Percentiles rank a stretch among this genome's conserved stretches.
phyloP scores from a whole-genome alignment of 192 early-diverging fungal genomes.

The Jimgerdemannia flammicorona region DNA sequence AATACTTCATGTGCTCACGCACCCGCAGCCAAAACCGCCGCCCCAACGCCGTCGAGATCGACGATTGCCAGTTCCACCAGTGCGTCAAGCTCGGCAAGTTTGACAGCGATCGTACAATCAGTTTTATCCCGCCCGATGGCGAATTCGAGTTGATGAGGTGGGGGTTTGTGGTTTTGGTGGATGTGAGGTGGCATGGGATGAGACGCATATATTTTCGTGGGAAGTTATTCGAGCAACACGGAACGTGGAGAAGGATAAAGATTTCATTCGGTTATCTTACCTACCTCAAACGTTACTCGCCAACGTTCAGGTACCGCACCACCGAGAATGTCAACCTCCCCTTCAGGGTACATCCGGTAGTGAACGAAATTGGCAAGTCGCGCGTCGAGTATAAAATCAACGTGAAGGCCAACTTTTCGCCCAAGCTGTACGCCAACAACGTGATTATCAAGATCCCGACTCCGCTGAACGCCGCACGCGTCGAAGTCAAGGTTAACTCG shows the following conservation, averaged over 20 bases:
- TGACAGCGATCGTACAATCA: conserved; percentile 90
- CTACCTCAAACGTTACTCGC: background rate
- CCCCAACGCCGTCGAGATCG: conserved; percentile 82
- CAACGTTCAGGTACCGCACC: conserved; percentile 68
- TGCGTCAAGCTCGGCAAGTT: conserved; percentile 93
- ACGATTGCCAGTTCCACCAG: conserved; percentile 98
- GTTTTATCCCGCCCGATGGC: conserved; percentile 96
- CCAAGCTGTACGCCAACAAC: conserved; percentile 87
- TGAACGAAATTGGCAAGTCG: conserved; percentile 77
- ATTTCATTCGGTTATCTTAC: background rate
- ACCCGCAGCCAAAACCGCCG: conserved; percentile 25
- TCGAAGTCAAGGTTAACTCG: conserved; percentile 70
- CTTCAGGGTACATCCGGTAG: conserved; percentile 92
- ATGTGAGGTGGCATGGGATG: conserved; percentile 4
- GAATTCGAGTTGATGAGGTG: conserved; percentile 95
- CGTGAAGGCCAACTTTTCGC: conserved; percentile 85
- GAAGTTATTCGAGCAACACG: too few species aligned
- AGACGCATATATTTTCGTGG: conserved; percentile 5
- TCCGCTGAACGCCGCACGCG: conserved; percentile 83
- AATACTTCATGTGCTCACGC: background rate
- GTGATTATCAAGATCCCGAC: conserved; percentile 87
- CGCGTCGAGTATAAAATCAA: conserved; percentile 88
- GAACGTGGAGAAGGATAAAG: background rate
- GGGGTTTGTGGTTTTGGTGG: background rate
- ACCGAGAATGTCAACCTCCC: conserved; percentile 96